Evolutionary conservation across 305 asterid genomes (phyloP).

Genomic region (Withania somnifera): DNA sequence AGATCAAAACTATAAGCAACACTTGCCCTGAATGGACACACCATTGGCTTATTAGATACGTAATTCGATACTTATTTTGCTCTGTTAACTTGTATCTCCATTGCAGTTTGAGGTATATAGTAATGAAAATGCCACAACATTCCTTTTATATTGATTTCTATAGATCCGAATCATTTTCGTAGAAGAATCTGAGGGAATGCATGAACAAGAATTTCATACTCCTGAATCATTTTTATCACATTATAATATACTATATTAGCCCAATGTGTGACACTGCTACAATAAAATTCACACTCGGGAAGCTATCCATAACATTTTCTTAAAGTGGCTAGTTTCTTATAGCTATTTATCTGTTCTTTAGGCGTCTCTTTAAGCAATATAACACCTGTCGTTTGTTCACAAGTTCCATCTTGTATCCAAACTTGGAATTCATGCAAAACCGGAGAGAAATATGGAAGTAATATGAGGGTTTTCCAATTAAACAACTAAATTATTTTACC

Average conservation of each 20-base stretch:
- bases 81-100: not conserved
- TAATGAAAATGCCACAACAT: not conserved
- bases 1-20: not conserved
- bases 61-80: not conserved
- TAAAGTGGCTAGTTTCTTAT: not conserved
- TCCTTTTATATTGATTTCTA: not conserved
- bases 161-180: too few species aligned
- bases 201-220: not conserved
- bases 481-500: constrained; percentile 22
- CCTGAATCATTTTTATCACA: not conserved
- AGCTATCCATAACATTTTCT: not conserved
- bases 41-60: not conserved
- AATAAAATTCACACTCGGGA: not conserved
- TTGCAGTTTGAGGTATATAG: not conserved
- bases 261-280: not conserved
- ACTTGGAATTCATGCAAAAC: not conserved
- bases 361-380: not conserved
- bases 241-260: not conserved
- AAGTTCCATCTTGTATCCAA: not conserved
- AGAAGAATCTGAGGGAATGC: not conserved
- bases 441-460: not conserved
- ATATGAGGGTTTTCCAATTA: not conserved
- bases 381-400: not conserved
- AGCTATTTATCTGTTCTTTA: not conserved
- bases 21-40: not conserved